These are phyloP conservation scores for Hygrophorus pudorinus DNA, from an alignment of 768 basidiomycete species.

Conservation along the genomic window DNA sequence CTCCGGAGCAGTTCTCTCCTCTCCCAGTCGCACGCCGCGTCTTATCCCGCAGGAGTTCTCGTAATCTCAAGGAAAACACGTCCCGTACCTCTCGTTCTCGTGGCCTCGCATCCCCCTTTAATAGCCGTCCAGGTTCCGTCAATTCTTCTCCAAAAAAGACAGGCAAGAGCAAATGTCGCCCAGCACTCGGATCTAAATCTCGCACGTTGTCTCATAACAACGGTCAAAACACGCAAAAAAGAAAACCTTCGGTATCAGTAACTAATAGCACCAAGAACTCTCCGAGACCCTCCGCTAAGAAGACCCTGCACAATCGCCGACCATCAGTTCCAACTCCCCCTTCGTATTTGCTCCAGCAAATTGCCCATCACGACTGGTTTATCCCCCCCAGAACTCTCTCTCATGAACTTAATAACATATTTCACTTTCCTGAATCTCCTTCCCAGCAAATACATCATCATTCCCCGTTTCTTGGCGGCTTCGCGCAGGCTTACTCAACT, in stretches of 20 bases:
- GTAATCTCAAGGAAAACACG: constrained; percentile 14
- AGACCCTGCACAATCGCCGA: constrained; percentile 1
- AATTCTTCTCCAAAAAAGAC: constrained; percentile 24
- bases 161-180: neutral
- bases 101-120: constrained; percentile 35
- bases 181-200: neutral
- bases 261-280: neutral
- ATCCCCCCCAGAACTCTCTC: constrained; percentile 5
- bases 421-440: neutral
- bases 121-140: constrained; percentile 32
- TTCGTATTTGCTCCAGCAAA: neutral
- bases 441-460: neutral
- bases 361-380: constrained; percentile 4
- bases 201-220: constrained; percentile 1
- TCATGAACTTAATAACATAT: neutral
- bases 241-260: neutral
- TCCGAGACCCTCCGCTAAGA: neutral
- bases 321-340: constrained; percentile 3
- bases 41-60: constrained; percentile 23
- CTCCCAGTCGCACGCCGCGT: constrained; percentile 26
- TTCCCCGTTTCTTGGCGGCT: neutral
- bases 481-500: constrained; percentile 1
- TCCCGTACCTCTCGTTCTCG: constrained; percentile 9
- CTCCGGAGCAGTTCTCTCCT: constrained; percentile 31
- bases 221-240: neutral